phyloP scores from a whole-genome alignment of 1,284 basidiomycete species.

The Microbotryomycetes sp. region DNA sequence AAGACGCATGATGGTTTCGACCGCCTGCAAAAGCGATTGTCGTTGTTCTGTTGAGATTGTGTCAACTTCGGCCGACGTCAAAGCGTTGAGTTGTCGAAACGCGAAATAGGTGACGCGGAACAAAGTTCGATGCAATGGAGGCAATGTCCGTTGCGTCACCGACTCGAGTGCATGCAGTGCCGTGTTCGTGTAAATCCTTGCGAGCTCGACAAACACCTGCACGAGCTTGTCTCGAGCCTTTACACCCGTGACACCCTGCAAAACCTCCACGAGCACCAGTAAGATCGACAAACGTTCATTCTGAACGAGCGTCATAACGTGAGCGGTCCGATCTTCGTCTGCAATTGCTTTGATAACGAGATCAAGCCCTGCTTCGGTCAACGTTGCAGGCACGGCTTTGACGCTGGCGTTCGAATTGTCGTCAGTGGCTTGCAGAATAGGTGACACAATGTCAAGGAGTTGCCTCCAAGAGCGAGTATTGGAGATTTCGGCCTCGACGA shows the following conservation, averaged over 20 bases:
- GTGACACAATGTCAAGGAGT: slow-evolving; percentile 58
- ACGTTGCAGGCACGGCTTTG: slow-evolving; percentile 38
- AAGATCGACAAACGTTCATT: slow-evolving; percentile 66
- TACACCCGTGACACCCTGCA: slow-evolving; percentile 10
- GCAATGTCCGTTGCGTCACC: slow-evolving; percentile 58
- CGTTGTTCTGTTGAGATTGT: slow-evolving; percentile 56
- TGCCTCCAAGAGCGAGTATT: slow-evolving; percentile 72
- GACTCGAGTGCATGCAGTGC: slow-evolving; percentile 68
- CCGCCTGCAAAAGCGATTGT: slow-evolving; percentile 52
- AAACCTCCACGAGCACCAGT: slow-evolving; percentile 64
- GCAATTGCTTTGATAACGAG: slow-evolving; percentile 62
- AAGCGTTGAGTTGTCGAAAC: slow-evolving; percentile 54
- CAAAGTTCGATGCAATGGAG: slow-evolving; percentile 71
- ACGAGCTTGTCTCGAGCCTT: slow-evolving; percentile 51
- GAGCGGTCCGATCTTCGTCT: slow-evolving; percentile 63
- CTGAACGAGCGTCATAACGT: slow-evolving; percentile 79
- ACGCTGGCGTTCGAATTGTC: slow-evolving; percentile 45
- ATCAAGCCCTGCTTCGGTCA: slow-evolving; percentile 55
- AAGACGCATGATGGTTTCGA: slow-evolving; percentile 59
- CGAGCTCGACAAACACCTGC: slow-evolving; percentile 56
- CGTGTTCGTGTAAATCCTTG: slow-evolving; percentile 63
- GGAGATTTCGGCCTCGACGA: slow-evolving; percentile 68
- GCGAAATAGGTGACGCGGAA: slow-evolving; percentile 75
- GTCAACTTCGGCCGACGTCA: slow-evolving; percentile 31
- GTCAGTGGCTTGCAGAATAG: slow-evolving; percentile 57